Conservation (phyloP, 495 filamentous ascomycete species). For the Neurospora sp. region DNA sequence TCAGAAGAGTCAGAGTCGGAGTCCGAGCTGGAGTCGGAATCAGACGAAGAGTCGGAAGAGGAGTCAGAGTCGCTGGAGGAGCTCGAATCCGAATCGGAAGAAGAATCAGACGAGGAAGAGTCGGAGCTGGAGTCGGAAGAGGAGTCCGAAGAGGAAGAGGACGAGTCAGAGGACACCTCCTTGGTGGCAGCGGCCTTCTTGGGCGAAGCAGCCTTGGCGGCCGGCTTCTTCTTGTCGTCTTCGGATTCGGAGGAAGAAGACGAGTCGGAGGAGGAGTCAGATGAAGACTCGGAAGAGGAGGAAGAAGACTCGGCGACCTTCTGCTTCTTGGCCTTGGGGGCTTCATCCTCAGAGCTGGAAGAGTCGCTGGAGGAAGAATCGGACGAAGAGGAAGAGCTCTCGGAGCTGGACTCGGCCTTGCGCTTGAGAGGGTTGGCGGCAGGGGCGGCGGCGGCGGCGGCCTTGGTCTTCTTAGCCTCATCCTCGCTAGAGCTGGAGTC, state of each 20-base stretch:
- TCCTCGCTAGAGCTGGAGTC: conserved; percentile 54
- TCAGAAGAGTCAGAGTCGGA: conserved; percentile 24
- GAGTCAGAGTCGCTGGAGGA: conserved; percentile 28
- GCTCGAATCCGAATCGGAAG: conserved; percentile 28
- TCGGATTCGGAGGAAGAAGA: conserved; percentile 39
- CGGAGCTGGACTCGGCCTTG: conserved; percentile 46
- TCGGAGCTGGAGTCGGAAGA: conserved; percentile 29
- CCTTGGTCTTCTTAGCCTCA: conserved; percentile 38
- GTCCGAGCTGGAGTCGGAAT: conserved; percentile 34
- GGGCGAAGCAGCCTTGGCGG: conserved; percentile 13
- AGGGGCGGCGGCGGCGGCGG: conserved; percentile 7
- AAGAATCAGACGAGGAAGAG: conserved; percentile 27
- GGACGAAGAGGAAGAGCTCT: conserved; percentile 31
- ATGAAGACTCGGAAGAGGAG: conserved; percentile 27
- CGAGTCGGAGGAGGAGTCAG: conserved; percentile 18
- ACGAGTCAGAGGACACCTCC: conserved; percentile 17
- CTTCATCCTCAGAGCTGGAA: conserved; percentile 11
- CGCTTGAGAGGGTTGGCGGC: conserved; percentile 46
- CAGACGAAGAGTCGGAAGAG: conserved; percentile 26
- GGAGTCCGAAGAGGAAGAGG: conserved; percentile 22
- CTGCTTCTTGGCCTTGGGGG: conserved; percentile 19
- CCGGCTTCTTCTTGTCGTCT: conserved; percentile 17
- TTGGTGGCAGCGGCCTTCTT: conserved; percentile 18
- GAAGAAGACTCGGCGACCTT: conserved; percentile 19
- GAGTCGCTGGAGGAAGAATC: conserved; percentile 23